These are phyloP conservation scores for Eucalyptus lansdowneana DNA, from an alignment of 345 rosid genomes.

Conservation along the genomic window DNA sequence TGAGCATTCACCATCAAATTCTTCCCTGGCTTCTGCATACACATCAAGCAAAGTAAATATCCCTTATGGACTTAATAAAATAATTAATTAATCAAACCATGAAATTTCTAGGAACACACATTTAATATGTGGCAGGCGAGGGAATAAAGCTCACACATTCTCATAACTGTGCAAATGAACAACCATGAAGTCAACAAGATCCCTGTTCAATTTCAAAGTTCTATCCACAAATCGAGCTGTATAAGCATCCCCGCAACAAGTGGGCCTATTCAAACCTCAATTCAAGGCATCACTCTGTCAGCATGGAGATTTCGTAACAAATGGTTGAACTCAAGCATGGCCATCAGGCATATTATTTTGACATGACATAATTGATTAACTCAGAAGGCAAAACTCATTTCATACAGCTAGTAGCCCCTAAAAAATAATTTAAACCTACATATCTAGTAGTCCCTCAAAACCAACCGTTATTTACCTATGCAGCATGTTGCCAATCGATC, in stretches of 20 bases:
- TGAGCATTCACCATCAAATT: slow-evolving; percentile 52
- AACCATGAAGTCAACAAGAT: background rate
- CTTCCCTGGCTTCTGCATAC: slow-evolving; percentile 64
- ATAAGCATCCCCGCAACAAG: background rate
- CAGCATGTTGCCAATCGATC: background rate
- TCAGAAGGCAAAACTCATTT: background rate
- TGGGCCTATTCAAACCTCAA: background rate
- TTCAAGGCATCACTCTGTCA: background rate
- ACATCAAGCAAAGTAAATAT: background rate
- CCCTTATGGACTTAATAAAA: background rate
- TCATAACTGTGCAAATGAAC: background rate
- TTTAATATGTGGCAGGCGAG: background rate
- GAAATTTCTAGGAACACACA: background rate
- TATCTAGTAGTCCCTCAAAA: background rate
- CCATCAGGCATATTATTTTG: background rate
- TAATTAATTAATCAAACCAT: background rate
- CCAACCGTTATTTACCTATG: background rate
- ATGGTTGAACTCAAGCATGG: background rate
- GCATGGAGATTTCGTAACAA: background rate
- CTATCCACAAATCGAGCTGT: background rate
- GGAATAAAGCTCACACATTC: background rate
- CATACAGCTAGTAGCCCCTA: background rate
- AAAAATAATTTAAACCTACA: background rate
- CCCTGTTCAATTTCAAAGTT: background rate
- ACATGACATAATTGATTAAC: background rate